phyloP scores from a whole-genome alignment of 495 filamentous ascomycete species.

The Coniosporium apollinis region DNA sequence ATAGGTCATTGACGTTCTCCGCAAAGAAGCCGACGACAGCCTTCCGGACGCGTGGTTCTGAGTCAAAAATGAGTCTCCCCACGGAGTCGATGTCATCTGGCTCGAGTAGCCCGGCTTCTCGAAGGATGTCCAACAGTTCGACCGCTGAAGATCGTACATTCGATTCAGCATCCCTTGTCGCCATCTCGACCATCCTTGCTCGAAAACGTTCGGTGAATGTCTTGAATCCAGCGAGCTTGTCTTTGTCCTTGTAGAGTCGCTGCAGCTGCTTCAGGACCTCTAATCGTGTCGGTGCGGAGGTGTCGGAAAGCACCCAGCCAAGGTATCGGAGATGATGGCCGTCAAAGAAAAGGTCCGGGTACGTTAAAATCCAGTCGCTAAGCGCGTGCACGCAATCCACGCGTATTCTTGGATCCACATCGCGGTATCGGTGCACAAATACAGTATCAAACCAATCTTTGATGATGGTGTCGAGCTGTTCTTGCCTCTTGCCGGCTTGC shows the following conservation, averaged over 20 bases:
- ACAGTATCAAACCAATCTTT: conserved; percentile 75
- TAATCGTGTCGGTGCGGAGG: conserved; percentile 43
- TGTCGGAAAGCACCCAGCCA: conserved; percentile 85
- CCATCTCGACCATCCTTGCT: conserved; percentile 82
- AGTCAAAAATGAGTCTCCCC: conserved; percentile 72
- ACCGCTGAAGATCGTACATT: conserved; percentile 62
- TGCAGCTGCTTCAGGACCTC: conserved; percentile 71
- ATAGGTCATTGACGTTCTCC: conserved; percentile 65
- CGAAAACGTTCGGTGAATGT: conserved; percentile 85
- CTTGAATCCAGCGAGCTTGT: conserved; percentile 59
- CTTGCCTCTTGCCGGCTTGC: conserved; percentile 45
- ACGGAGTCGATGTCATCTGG: conserved; percentile 77
- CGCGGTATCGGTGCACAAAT: conserved; percentile 88
- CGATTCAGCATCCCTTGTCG: conserved; percentile 60
- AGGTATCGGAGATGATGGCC: conserved; percentile 78
- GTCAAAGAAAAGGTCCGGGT: conserved; percentile 76
- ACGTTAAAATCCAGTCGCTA: conserved; percentile 67
- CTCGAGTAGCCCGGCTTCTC: conserved; percentile 73
- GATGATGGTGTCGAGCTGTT: conserved; percentile 47
- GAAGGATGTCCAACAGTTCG: conserved; percentile 61
- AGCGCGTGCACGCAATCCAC: conserved; percentile 70
- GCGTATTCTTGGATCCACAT: conserved; percentile 76
- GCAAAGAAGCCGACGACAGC: conserved; percentile 81
- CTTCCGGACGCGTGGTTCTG: conserved; percentile 65
- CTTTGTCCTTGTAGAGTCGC: conserved; percentile 53